phyloP scores from a whole-genome alignment of 2,329 filamentous ascomycete species.

The Phialophora verrucosa region DNA sequence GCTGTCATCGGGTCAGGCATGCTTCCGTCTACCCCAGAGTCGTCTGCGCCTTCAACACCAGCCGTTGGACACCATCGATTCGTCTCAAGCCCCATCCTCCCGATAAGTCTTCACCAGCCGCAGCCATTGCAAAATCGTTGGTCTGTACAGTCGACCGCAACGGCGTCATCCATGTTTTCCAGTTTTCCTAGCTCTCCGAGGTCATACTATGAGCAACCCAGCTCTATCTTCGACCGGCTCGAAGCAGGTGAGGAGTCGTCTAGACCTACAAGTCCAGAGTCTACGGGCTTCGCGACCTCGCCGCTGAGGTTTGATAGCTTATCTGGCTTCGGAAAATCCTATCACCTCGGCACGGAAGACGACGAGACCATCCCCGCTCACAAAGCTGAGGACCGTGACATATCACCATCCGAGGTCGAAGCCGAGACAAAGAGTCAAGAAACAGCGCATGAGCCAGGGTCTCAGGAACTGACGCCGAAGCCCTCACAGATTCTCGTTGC shows the following conservation, averaged over 20 bases:
- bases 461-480: conserved; percentile 34
- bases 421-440: conserved; percentile 1
- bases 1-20: conserved; percentile 27
- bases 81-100: conserved; percentile 46
- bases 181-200: conserved; percentile 82
- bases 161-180: conserved; percentile 67
- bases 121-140: conserved; percentile 66
- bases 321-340: background rate
- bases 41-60: conserved; percentile 44
- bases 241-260: conserved; percentile 70
- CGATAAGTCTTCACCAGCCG: conserved; percentile 51
- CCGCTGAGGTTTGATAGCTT: conserved; percentile 57
- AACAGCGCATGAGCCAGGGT: conserved; percentile 5
- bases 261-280: conserved; percentile 80
- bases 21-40: conserved; percentile 33
- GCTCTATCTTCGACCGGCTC: conserved; percentile 77
- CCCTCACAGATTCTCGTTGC: conserved; percentile 31
- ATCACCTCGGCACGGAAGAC: conserved; percentile 12
- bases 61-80: conserved; percentile 41
- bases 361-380: background rate
- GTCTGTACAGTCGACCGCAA: conserved; percentile 66
- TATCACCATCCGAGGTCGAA: background rate
- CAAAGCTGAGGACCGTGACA: background rate
- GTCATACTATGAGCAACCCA: conserved; percentile 70
- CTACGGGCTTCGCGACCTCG: conserved; percentile 66